A percentile compares a stretch with the other conserved stretches of the same genome.
Evolutionary conservation across 331 rosid genomes (phyloP).

Genomic region (Pyrus hybrid): DNA sequence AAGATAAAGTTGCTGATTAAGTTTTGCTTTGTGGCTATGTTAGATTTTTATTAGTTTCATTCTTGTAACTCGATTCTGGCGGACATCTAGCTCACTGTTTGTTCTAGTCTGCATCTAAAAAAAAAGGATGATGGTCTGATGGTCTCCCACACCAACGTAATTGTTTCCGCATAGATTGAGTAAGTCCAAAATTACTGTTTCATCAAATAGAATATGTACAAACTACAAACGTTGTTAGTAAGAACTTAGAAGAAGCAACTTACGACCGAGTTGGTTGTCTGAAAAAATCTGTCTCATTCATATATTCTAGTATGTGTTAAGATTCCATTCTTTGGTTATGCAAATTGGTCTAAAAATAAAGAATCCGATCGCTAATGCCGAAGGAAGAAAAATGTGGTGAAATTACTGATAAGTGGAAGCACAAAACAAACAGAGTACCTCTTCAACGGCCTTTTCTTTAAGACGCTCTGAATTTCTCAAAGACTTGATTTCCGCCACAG

Average conservation of each 20-base stretch:
- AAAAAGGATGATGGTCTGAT: too few species aligned
- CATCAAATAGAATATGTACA: neutral
- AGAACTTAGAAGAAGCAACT: neutral
- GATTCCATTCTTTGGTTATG: neutral
- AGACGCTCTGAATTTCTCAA: constrained; percentile 70
- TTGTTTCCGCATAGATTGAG: neutral
- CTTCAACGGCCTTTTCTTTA: constrained; percentile 74
- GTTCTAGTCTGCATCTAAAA: neutral
- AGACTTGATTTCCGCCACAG: constrained; percentile 69
- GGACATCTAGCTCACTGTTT: neutral
- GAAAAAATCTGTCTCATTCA: neutral
- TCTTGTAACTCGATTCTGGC: neutral
- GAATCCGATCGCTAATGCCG: neutral
- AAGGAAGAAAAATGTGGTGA: neutral
- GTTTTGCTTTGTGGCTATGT: neutral
- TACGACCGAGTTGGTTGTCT: neutral
- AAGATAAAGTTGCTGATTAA: neutral
- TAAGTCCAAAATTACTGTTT: neutral
- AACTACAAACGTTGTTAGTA: neutral
- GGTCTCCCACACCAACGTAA: neutral
- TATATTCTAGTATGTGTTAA: neutral
- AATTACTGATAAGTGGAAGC: neutral
- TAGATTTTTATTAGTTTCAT: neutral
- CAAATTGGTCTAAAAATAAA: neutral
- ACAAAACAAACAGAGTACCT: constrained; percentile 31